phyloP scores from a whole-genome alignment of 257 asterid genomes.

The Ehretia macrophylla region DNA sequence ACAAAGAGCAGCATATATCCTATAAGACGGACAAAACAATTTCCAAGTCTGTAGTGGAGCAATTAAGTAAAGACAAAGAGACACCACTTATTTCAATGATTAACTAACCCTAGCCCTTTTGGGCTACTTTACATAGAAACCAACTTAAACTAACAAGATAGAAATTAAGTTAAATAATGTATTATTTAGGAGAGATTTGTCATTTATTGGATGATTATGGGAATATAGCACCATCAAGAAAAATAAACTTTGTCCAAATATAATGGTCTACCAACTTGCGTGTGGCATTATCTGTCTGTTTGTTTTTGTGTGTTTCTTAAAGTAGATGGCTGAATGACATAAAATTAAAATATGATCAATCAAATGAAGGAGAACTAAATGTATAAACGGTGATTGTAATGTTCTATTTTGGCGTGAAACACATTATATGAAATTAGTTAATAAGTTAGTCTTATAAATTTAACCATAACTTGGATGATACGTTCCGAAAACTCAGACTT shows the following conservation, averaged over 20 bases:
- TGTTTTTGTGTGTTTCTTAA: not conserved
- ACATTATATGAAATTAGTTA: too few species aligned
- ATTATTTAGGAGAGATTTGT: not conserved
- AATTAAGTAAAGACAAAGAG: not conserved
- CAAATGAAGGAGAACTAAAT: too few species aligned
- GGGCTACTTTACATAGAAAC: not conserved
- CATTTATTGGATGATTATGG: not conserved
- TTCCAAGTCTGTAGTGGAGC: not conserved
- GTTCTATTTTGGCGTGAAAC: too few species aligned
- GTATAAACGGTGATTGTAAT: too few species aligned
- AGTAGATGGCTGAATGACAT: too few species aligned
- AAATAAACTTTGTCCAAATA: not conserved
- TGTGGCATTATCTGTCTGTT: not conserved
- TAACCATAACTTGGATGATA: too few species aligned
- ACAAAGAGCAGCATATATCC: too few species aligned
- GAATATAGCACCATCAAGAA: not conserved
- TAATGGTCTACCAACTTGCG: not conserved
- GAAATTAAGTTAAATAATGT: too few species aligned
- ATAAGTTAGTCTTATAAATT: too few species aligned
- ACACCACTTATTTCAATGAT: not conserved
- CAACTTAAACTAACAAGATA: not conserved
- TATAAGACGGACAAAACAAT: too few species aligned
- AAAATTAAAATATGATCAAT: too few species aligned
- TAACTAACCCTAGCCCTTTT: not conserved
- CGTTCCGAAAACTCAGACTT: too few species aligned